phyloP scores from a whole-genome alignment of 352 stramenopile genomes.

The Phytophthora colocasiae region DNA sequence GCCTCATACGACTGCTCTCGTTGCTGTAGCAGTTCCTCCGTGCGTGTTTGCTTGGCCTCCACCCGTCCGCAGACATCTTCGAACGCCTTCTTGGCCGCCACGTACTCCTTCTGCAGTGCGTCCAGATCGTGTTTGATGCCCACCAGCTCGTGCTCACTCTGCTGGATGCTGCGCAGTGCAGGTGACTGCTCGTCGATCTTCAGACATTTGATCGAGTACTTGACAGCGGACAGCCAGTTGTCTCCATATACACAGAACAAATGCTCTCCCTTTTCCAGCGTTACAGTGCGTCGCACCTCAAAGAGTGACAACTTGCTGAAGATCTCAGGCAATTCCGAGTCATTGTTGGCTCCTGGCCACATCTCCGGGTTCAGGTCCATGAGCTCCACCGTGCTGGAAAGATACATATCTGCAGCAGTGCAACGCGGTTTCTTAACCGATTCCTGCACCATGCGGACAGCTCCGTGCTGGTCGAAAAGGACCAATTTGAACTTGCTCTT shows the following conservation, averaged over 20 bases:
- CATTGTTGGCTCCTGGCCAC: slow-evolving; percentile 67
- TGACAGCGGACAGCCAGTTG: slow-evolving; percentile 89
- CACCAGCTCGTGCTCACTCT: slow-evolving; percentile 77
- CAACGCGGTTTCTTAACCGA: slow-evolving; percentile 78
- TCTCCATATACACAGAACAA: slow-evolving; percentile 90
- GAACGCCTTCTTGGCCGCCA: slow-evolving; percentile 81
- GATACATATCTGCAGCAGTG: slow-evolving; percentile 90
- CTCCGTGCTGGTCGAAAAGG: slow-evolving; percentile 82
- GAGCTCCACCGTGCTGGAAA: slow-evolving; percentile 85
- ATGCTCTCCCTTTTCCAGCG: slow-evolving; percentile 82
- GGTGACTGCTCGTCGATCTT: slow-evolving; percentile 71
- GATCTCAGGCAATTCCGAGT: slow-evolving; percentile 81
- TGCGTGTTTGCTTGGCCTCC: slow-evolving; percentile 74
- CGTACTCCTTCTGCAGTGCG: slow-evolving; percentile 79
- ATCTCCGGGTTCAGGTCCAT: slow-evolving; percentile 86
- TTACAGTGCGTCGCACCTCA: slow-evolving; percentile 82
- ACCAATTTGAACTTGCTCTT: slow-evolving; percentile 93
- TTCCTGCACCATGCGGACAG: slow-evolving; percentile 87
- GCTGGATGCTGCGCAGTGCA: slow-evolving; percentile 71
- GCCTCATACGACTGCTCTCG: slow-evolving; percentile 79
- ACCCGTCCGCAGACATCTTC: slow-evolving; percentile 76
- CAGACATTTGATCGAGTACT: slow-evolving; percentile 89
- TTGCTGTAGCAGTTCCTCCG: slow-evolving; percentile 73
- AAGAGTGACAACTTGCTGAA: slow-evolving; percentile 88
- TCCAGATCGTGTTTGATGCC: slow-evolving; percentile 83